Percentiles rank a stretch among this genome's conserved stretches.
phyloP scores from a whole-genome alignment of 108 stramenopile species.

The Aurantiochytrium sp. region DNA sequence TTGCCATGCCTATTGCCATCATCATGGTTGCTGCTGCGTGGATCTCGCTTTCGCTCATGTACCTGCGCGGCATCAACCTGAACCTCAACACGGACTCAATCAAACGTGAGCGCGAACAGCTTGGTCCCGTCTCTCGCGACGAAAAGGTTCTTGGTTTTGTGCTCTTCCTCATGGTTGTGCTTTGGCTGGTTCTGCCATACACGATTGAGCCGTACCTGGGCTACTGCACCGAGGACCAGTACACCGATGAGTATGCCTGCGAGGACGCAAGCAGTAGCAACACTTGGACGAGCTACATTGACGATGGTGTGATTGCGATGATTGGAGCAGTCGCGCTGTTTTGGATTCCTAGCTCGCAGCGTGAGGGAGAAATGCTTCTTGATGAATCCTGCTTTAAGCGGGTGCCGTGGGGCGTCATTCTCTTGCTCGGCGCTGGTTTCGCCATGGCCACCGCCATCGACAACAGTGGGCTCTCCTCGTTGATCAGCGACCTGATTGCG shows the following conservation, averaged over 20 bases:
- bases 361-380: neutral
- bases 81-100: neutral
- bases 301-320: neutral
- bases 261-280: neutral
- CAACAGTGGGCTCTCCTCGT: neutral
- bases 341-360: neutral
- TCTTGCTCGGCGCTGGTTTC: neutral
- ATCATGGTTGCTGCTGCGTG: neutral
- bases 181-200: neutral
- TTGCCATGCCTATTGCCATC: neutral
- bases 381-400: neutral
- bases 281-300: neutral
- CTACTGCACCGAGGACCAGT: neutral
- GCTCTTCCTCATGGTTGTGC: neutral
- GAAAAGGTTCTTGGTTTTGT: neutral
- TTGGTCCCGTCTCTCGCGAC: neutral
- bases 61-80: neutral
- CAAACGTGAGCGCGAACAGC: neutral
- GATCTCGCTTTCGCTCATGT: neutral
- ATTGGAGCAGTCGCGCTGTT: neutral
- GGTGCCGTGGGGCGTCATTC: neutral
- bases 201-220: neutral
- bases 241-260: neutral
- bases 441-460: neutral
- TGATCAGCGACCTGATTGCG: neutral